Evolutionary conservation across 805 yeast genomes (phyloP), one percentile per base, ranked within the genome.

Genomic region (Wickerhamiella qilinensis): DNA sequence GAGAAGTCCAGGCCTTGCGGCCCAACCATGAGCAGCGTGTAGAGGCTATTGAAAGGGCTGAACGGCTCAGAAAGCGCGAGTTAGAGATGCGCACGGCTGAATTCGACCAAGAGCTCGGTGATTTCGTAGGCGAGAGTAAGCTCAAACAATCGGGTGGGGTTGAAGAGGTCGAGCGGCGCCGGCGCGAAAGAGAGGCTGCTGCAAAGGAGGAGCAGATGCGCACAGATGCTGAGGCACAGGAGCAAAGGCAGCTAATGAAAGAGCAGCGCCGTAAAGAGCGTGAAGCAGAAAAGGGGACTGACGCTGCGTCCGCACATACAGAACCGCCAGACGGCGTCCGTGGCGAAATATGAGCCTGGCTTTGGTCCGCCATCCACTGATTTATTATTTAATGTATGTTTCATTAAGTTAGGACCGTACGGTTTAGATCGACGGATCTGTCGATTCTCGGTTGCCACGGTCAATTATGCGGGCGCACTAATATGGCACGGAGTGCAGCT

Each of bases 31-130:
- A 82, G 30, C 64, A 73, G 30, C 67, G 99, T 37, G 64, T 84
- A 1, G 93, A 81, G 47, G 99, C 99, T 0, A 80, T 91, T 27
- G 79, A 74, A 48, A 76, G 73, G 42, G 94, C 96, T 1, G 96
- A 88, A 50, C 75, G 75, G 51, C 52, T 84, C 20, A 68, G 96
- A 51, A 74, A 74, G 49, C 73, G 68, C 46, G 93, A 83, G 52
- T 68, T 70, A 41, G 76, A 69, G 42, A 59, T 75, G 45, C 59
- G 71, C 43, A 54, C 61, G 19, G 77, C 73, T 45, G 77, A 76
- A 38, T 88, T 88, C 51, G 82, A 79, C 53, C 85, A 80, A 42
- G 97, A 88, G 53, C 61, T 88, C 5, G 91, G 77, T 2, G 78
- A 72, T 17, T 88, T 84, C 64, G 94, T 88, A 6, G 86, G 68